phyloP scores from a whole-genome alignment of 371 early-diverging fungal genomes.

The Choanephora cucurbitarum region DNA sequence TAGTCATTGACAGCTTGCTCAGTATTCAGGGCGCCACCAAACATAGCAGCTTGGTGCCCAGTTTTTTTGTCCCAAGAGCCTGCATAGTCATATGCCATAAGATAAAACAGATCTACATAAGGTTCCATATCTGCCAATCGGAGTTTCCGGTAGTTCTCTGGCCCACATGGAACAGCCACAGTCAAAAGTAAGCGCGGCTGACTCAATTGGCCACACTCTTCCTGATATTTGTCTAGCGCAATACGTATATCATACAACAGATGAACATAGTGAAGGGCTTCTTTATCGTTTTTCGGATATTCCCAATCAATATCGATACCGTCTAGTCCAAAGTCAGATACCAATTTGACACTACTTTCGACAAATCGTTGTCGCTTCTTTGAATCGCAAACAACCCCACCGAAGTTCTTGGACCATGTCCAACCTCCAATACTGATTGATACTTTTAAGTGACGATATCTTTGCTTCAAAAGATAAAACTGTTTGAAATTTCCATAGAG shows the following conservation, averaged over 20 bases:
- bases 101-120: conserved; percentile 71
- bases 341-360: conserved; percentile 54
- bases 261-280: conserved; percentile 74
- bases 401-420: conserved; percentile 86
- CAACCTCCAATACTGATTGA: conserved; percentile 87
- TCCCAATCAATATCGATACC: conserved; percentile 85
- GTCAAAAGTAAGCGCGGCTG: conserved; percentile 62
- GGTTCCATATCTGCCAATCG: conserved; percentile 63
- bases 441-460: conserved; percentile 65
- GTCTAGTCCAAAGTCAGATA: conserved; percentile 61
- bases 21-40: conserved; percentile 60
- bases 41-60: conserved; percentile 87
- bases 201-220: conserved; percentile 37
- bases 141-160: conserved; percentile 57
- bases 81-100: conserved; percentile 82
- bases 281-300: conserved; percentile 74
- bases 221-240: conserved; percentile 54
- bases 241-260: conserved; percentile 71
- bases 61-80: conserved; percentile 74
- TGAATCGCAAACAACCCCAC: conserved; percentile 64
- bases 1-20: conserved; percentile 71
- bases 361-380: conserved; percentile 64
- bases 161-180: conserved; percentile 74
- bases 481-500: conserved; percentile 82
- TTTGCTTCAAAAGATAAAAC: conserved; percentile 74